These are phyloP conservation scores for Iberis pinnata DNA, from an alignment of 345 rosid genomes.

Conservation along the genomic window DNA sequence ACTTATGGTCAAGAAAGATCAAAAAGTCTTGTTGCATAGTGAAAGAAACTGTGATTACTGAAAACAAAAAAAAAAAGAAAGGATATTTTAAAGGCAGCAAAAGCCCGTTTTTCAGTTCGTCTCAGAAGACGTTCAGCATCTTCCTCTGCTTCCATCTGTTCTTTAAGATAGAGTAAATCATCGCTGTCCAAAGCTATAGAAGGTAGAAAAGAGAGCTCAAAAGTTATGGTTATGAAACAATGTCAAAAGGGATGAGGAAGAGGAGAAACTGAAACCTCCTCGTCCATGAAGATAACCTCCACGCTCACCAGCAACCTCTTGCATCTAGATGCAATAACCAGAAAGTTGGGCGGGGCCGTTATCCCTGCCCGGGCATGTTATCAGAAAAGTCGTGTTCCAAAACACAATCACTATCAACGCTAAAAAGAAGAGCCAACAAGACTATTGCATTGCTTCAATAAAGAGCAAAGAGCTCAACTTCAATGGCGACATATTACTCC, in stretches of 20 bases:
- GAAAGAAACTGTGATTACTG: neutral
- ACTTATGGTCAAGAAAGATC: constrained; percentile 43
- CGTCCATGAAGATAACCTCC: constrained; percentile 99
- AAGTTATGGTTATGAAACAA: neutral
- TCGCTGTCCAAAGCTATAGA: constrained; percentile 97
- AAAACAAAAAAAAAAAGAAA: constrained; percentile 18
- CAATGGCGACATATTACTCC: neutral
- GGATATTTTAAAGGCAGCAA: constrained; percentile 99
- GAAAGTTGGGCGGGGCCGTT: constrained; percentile 53
- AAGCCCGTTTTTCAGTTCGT: constrained; percentile 93
- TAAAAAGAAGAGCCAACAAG: too few relatives aligned
- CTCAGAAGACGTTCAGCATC: constrained; percentile 95
- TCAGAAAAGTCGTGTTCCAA: constrained; percentile 48
- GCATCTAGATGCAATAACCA: constrained; percentile 78
- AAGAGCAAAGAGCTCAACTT: neutral
- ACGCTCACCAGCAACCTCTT: constrained; percentile 99
- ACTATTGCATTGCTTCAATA: neutral
- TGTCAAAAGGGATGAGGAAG: neutral
- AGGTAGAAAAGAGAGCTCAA: neutral
- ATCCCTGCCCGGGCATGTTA: constrained; percentile 99
- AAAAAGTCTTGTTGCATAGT: neutral
- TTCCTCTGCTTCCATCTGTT: constrained; percentile 99
- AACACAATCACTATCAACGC: constrained; percentile 1
- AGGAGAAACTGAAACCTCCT: constrained; percentile 53
- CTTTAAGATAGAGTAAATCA: constrained; percentile 92